Percentiles rank a stretch among this genome's conserved stretches.
These are phyloP conservation scores for Dioszegia aurantiaca DNA, from an alignment of 768 basidiomycete genomes.

Conservation along the genomic window DNA sequence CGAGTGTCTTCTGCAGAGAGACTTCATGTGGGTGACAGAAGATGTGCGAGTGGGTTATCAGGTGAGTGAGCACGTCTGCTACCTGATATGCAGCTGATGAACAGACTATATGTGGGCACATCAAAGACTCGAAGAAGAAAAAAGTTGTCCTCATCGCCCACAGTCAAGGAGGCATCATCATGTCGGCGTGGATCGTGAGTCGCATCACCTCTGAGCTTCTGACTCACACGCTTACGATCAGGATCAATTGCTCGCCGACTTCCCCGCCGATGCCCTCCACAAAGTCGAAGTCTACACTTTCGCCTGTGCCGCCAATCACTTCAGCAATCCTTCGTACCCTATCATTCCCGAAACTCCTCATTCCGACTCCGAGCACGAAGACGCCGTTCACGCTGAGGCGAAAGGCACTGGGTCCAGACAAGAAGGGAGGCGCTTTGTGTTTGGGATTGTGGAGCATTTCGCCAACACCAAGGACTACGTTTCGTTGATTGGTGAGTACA, in stretches of 20 bases:
- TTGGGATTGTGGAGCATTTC: conserved; percentile 37
- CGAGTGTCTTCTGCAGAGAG: conserved; percentile 42
- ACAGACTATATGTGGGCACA: conserved; percentile 10
- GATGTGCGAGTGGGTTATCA: conserved; percentile 28
- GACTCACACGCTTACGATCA: background rate
- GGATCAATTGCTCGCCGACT: conserved; percentile 38
- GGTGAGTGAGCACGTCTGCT: conserved; percentile 15
- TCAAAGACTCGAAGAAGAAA: conserved; percentile 25
- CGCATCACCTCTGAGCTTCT: no score
- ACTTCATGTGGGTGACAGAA: conserved; percentile 25
- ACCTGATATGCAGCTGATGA: conserved; percentile 12
- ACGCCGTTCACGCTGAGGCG: background rate
- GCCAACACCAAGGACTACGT: conserved; percentile 39
- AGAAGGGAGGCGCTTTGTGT: conserved; percentile 9
- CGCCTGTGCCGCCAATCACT: conserved; percentile 42
- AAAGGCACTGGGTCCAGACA: conserved; percentile 10
- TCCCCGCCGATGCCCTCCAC: conserved; percentile 21
- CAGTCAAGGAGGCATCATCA: conserved; percentile 44
- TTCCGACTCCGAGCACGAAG: background rate
- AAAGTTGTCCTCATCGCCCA: conserved; percentile 43
- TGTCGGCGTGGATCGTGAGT: conserved; percentile 30
- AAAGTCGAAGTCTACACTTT: conserved; percentile 47
- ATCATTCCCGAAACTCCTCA: background rate
- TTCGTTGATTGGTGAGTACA: conserved; percentile 31
- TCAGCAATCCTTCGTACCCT: conserved; percentile 21